Base-by-base conservation (phyloP, 192 early-diverging fungal species). In the Gaertneriomyces semiglobifer region DNA sequence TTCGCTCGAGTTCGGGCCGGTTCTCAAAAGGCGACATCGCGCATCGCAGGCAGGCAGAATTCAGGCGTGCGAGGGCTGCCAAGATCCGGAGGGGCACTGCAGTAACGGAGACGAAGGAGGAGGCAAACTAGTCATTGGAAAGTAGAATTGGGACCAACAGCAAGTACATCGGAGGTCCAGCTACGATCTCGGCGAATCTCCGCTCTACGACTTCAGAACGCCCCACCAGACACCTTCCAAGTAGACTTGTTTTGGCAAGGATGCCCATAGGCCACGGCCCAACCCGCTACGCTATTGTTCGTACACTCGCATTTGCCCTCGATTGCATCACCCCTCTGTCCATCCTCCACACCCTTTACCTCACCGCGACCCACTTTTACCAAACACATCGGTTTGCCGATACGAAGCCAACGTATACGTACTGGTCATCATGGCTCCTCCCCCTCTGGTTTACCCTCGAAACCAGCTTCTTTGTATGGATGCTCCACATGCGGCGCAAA, bases 221-320 rank as follows among this genome's bases (percentile, higher is more conserved):
- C 25, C 25, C 25, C 25, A 33, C 25, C 2, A 33, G 25, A 33
- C 25, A 33, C 25, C 25, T 33, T 0, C 25, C 1, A 33, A 33
- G 25, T 33, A 33, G 25, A 33, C 25, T 2, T 33, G 0, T 33
- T 33, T 33, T 33, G 25, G 25, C 25, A 33, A 58, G 14, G 3
- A 61, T 62, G 61, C 61, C 61, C 39, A 50, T 62, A 10, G 61
- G 61, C 6, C 61, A 62, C 39, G 18, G 39, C 7, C 61, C 61
- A 12, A 0, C n/a, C 12, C 42, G 61, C 7, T 62, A 62, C 39
- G 25, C 20, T 25, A 19, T 45, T 20, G 9, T 62, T 25, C 61
- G 61, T 46, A 10, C 14, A 14, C n/a, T 46, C 20, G 61, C 44
- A 20, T 45, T 62, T 44, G 39, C 44, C 5, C 25, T 62, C 46